phyloP scores from a whole-genome alignment of 305 asterid species.

The Ruellia speciosa region DNA sequence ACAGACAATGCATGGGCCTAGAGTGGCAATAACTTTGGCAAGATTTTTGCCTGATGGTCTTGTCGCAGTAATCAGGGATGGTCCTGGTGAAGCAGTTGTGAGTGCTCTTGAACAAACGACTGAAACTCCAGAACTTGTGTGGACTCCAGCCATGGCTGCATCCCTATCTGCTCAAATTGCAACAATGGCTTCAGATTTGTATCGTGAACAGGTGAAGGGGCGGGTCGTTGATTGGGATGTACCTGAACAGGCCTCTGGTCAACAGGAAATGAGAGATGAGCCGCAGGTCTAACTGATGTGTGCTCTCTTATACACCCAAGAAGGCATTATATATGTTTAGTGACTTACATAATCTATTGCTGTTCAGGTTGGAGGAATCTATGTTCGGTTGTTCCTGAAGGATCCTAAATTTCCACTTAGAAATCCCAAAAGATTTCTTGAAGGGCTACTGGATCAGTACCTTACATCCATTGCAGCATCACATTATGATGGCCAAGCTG shows the following conservation, averaged over 20 bases:
- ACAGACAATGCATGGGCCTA: constrained; percentile 99
- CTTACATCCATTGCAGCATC: constrained; percentile 85
- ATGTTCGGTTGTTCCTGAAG: constrained; percentile 86
- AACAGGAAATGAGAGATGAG: constrained; percentile 95
- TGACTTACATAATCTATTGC: constrained; percentile 23
- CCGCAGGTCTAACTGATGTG: constrained; percentile 65
- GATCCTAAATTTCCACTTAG: constrained; percentile 98
- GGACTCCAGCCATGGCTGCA: constrained; percentile 99
- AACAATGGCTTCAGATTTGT: constrained; percentile 88
- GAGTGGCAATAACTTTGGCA: constrained; percentile 90
- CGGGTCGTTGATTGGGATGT: constrained; percentile 95
- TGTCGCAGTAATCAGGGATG: constrained; percentile 85
- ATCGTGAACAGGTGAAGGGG: constrained; percentile 87
- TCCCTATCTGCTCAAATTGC: constrained; percentile 92
- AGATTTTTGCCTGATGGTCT: constrained; percentile 97
- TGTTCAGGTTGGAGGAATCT: constrained; percentile 94
- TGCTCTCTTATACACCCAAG: constrained; percentile 18
- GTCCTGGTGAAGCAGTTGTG: constrained; percentile 99
- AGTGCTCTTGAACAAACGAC: constrained; percentile 86
- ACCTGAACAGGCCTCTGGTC: constrained; percentile 91
- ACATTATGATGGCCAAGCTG: constrained; percentile 68
- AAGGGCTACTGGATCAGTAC: constrained; percentile 92
- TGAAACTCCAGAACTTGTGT: constrained; percentile 97
- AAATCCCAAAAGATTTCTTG: constrained; percentile 93
- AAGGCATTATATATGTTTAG: constrained; percentile 15